Evolutionary conservation across 768 basidiomycete genomes (phyloP).

Genomic region (Astraeus odoratus): DNA sequence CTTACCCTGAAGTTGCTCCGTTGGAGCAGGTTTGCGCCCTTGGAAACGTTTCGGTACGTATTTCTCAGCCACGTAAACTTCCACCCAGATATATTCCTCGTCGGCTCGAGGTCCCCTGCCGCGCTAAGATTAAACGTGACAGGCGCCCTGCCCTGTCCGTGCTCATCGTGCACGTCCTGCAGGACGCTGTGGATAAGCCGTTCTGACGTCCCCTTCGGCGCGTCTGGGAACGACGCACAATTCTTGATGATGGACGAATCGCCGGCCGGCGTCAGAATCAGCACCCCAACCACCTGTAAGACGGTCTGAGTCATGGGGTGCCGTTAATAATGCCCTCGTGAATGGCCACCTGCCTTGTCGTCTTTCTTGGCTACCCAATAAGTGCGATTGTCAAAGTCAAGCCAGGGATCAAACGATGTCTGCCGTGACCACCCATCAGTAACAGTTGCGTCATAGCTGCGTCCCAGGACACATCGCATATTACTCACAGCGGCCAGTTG

Average conservation of each 20-base stretch:
- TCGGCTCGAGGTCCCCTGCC: constrained; percentile 31
- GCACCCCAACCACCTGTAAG: constrained; percentile 37
- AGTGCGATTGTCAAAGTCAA: constrained; percentile 46
- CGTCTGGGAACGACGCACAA: constrained; percentile 43
- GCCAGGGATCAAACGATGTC: constrained; percentile 46
- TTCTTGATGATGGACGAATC: constrained; percentile 51
- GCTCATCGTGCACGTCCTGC: constrained; percentile 33
- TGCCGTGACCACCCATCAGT: constrained; percentile 10
- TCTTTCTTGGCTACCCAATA: constrained; percentile 49
- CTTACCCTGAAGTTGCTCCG: constrained; percentile 41
- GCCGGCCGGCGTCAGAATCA: constrained; percentile 44
- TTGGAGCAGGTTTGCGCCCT: constrained; percentile 32
- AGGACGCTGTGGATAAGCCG: constrained; percentile 43
- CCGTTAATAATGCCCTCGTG: not conserved
- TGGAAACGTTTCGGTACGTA: constrained; percentile 36
- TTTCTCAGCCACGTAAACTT: constrained; percentile 37
- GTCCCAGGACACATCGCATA: no score
- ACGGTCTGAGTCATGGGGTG: no score
- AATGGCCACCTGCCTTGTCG: constrained; percentile 1
- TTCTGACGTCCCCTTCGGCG: constrained; percentile 50
- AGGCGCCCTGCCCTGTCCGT: constrained; percentile 14
- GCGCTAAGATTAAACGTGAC: constrained; percentile 47
- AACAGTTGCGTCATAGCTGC: not conserved
- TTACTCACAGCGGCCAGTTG: constrained; percentile 45
- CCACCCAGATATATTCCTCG: constrained; percentile 42